phyloP scores from a whole-genome alignment of 805 yeast genomes.

The Kazachstania psychrophila region DNA sequence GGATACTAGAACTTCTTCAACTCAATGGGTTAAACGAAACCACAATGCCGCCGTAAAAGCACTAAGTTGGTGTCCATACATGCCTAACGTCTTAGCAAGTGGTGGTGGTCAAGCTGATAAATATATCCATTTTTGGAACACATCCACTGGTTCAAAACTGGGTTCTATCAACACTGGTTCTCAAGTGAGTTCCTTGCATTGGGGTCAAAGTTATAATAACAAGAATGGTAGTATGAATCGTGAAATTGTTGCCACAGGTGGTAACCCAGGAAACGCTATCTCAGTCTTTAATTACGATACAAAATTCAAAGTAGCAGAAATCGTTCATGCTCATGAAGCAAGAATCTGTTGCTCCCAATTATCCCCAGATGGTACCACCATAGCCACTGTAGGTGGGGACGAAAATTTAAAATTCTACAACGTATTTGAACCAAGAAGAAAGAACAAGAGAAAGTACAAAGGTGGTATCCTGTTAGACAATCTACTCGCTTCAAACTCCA shows the following conservation, averaged over 20 bases:
- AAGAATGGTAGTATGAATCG: slow-evolving; percentile 21
- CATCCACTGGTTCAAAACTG: slow-evolving; percentile 78
- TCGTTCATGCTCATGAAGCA: slow-evolving; percentile 78
- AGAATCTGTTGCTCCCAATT: slow-evolving; percentile 74
- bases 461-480: slow-evolving; percentile 16
- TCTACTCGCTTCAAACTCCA: slow-evolving; percentile 8
- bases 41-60: slow-evolving; percentile 97
- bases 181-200: slow-evolving; percentile 85
- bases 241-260: slow-evolving; percentile 91
- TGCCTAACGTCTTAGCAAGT: slow-evolving; percentile 73
- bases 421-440: slow-evolving; percentile 55
- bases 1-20: slow-evolving; percentile 69
- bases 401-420: slow-evolving; percentile 94
- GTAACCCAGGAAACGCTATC: slow-evolving; percentile 80
- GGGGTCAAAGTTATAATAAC: slow-evolving; percentile 54
- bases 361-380: slow-evolving; percentile 81
- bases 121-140: slow-evolving; percentile 89
- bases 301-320: slow-evolving; percentile 78
- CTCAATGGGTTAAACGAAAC: slow-evolving; percentile 64
- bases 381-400: slow-evolving; percentile 94
- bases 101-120: slow-evolving; percentile 95
- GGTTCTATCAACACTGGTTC: slow-evolving; percentile 86
- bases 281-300: slow-evolving; percentile 80
- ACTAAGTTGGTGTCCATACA: slow-evolving; percentile 88
- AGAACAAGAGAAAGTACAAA: slow-evolving; percentile 30